phyloP scores from a whole-genome alignment of 2,329 filamentous ascomycete genomes.

The Ceratocystis variospora region DNA sequence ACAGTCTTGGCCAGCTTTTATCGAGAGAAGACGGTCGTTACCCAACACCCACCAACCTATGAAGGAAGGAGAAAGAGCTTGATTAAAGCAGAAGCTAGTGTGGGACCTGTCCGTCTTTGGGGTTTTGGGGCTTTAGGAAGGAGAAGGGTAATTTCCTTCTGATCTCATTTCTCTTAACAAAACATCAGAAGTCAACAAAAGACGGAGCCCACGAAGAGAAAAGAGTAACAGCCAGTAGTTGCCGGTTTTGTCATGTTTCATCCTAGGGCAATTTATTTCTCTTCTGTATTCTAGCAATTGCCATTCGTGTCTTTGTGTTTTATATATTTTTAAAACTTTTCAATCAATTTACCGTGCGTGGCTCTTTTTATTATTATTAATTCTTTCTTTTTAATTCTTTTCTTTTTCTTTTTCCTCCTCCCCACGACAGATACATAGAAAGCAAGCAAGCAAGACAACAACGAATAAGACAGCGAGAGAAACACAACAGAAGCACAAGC shows the following conservation, averaged over 20 bases:
- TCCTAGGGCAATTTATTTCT: not conserved
- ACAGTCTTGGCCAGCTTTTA: not conserved
- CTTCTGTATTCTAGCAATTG: not conserved
- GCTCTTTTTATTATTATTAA: too few relatives aligned
- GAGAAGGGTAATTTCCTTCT: not conserved
- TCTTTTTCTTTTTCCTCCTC: not conserved
- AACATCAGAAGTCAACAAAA: not conserved
- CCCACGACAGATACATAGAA: not conserved
- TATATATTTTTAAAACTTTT: not conserved
- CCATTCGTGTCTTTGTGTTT: not conserved
- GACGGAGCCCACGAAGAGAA: not conserved
- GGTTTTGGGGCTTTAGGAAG: not conserved
- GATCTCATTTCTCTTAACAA: not conserved
- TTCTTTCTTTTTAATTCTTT: not conserved
- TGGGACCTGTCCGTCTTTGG: not conserved
- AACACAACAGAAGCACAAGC: not conserved
- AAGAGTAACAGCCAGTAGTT: not conserved
- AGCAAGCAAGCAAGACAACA: not conserved
- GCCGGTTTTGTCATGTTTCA: slow-evolving; percentile 2
- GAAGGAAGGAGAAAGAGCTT: not conserved
- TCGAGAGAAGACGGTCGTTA: not conserved
- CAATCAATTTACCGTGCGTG: not conserved
- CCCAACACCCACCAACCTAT: not conserved
- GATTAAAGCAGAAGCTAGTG: not conserved
- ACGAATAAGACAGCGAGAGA: not conserved